These are phyloP conservation scores for Hypoxylon sp. DNA, from an alignment of 2,329 filamentous ascomycete species.

Conservation along the genomic window DNA sequence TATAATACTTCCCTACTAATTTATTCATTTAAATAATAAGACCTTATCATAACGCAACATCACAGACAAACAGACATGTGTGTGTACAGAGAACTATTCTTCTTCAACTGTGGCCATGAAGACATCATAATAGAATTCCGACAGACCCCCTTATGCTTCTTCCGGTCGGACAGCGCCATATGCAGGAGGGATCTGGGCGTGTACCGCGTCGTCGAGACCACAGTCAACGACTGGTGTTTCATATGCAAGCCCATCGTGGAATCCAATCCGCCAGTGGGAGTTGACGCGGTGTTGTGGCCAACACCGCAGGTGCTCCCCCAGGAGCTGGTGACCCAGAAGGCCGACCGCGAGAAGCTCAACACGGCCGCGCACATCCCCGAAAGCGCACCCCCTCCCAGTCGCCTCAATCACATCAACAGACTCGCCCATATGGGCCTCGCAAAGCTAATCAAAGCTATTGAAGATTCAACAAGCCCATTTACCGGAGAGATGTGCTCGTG, in stretches of 20 bases:
- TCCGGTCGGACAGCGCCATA: not conserved
- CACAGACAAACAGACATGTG: conserved; percentile 25
- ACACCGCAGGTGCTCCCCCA: not conserved
- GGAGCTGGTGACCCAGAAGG: not conserved
- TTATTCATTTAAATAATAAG: not conserved
- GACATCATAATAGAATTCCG: not conserved
- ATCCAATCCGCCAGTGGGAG: too few species aligned
- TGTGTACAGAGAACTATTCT: not conserved
- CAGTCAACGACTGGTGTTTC: conserved; percentile 9
- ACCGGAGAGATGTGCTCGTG: not conserved
- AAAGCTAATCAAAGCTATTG: too few species aligned
- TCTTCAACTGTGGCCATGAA: conserved; percentile 35
- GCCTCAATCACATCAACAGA: conserved; percentile 12
- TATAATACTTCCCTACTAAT: not conserved
- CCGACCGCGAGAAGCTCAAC: not conserved
- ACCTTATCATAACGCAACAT: too few species aligned
- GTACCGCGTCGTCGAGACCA: conserved; percentile 17
- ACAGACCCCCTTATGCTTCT: conserved; percentile 20
- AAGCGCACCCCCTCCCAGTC: not conserved
- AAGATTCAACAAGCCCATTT: not conserved
- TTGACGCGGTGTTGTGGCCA: not conserved
- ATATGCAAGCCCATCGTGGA: not conserved
- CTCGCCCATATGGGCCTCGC: not conserved
- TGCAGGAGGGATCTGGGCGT: conserved; percentile 22
- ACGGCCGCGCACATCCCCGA: not conserved